These are phyloP conservation scores for Berberis vulgaris DNA, from an alignment of 164 flowering plant species.

Conservation along the genomic window DNA sequence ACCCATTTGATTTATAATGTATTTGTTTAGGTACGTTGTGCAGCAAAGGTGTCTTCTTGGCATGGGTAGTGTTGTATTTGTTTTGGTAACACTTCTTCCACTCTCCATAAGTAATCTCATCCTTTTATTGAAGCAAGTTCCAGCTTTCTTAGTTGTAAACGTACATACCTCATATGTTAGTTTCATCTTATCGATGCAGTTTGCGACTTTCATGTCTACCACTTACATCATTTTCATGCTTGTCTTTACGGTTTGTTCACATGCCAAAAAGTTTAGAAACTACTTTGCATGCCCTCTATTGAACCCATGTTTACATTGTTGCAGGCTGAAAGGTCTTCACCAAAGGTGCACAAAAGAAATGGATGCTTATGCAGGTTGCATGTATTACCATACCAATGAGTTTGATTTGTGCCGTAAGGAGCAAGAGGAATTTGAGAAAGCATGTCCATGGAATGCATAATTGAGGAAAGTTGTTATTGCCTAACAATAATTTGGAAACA, in stretches of 20 bases:
- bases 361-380: slow-evolving; percentile 83
- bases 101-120: no score
- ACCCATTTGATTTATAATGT: no score
- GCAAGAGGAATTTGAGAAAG: slow-evolving; percentile 74
- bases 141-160: no score
- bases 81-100: no score
- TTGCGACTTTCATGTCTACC: no score
- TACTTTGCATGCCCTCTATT: not conserved
- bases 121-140: no score
- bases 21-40: no score
- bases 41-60: no score
- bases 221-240: no score
- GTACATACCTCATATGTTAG: no score
- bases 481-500: not conserved
- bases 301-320: not conserved
- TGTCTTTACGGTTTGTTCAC: not conserved
- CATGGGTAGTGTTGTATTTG: no score
- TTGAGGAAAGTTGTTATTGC: not conserved
- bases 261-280: not conserved
- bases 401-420: slow-evolving; percentile 86
- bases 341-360: slow-evolving; percentile 57
- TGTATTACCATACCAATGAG: slow-evolving; percentile 91
- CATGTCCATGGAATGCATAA: slow-evolving; percentile 41
- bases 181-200: no score
- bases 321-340: slow-evolving; percentile 63